Evolutionary conservation across 2,329 filamentous ascomycete genomes (phyloP).

Genomic region (Talaromyces sp.): DNA sequence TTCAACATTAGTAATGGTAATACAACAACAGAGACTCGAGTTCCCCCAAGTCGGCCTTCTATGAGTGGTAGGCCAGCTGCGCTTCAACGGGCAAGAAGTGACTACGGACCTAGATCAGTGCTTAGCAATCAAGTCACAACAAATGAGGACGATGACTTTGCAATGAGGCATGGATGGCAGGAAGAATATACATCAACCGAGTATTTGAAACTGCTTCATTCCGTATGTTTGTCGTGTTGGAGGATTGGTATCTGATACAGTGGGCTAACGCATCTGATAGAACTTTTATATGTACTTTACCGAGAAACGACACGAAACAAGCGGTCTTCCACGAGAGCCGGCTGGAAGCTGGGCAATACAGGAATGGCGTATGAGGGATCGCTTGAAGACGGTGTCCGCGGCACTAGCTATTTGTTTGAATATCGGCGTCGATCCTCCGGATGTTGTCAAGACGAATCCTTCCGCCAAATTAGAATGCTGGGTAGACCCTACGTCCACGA

Average conservation of each 20-base stretch:
- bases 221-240: constrained; percentile 53
- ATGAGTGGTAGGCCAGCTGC: constrained; percentile 36
- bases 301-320: constrained; percentile 94
- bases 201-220: constrained; percentile 78
- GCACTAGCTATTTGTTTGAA: constrained; percentile 93
- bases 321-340: constrained; percentile 71
- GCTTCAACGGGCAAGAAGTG: constrained; percentile 51
- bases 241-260: background rate
- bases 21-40: constrained; percentile 24
- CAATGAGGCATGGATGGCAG: constrained; percentile 82
- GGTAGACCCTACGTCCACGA: constrained; percentile 83
- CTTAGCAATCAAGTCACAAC: constrained; percentile 28
- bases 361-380: constrained; percentile 96
- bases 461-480: constrained; percentile 93
- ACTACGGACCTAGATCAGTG: constrained; percentile 46
- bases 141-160: constrained; percentile 50
- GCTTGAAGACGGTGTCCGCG: constrained; percentile 93
- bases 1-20: constrained; percentile 27
- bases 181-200: constrained; percentile 88
- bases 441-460: constrained; percentile 92
- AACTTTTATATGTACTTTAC: constrained; percentile 99
- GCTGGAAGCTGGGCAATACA: constrained; percentile 59
- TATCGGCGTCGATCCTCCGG: constrained; percentile 93
- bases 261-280: constrained; percentile 42
- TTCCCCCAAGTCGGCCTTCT: constrained; percentile 31